phyloP scores from a whole-genome alignment of 345 rosid species.

The Moricandia arvensis region DNA sequence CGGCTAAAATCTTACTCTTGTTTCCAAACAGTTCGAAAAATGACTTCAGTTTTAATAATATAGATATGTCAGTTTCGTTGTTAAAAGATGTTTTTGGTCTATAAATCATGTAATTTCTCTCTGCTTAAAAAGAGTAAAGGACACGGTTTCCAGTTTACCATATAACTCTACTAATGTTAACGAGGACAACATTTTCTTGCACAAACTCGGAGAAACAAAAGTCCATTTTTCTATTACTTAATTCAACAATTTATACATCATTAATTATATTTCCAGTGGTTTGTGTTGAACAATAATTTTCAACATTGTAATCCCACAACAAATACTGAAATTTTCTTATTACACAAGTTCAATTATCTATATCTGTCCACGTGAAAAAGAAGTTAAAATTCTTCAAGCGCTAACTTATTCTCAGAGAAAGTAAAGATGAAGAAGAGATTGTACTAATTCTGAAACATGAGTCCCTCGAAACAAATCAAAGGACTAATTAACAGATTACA shows the following conservation, averaged over 20 bases:
- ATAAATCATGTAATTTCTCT: too few relatives aligned
- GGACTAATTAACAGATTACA: slow-evolving; percentile 4
- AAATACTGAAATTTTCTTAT: neutral
- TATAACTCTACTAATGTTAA: too few relatives aligned
- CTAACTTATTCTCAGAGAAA: slow-evolving; percentile 28
- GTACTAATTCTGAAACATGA: slow-evolving; percentile 16
- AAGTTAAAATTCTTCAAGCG: neutral
- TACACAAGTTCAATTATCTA: slow-evolving; percentile 18
- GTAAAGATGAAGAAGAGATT: slow-evolving; percentile 13
- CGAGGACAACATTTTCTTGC: too few relatives aligned
- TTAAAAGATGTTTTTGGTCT: too few relatives aligned
- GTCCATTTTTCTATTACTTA: neutral
- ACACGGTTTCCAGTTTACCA: too few relatives aligned
- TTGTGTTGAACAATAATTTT: neutral
- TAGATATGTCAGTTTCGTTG: too few relatives aligned
- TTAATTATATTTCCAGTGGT: neutral
- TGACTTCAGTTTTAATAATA: too few relatives aligned
- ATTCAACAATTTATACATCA: neutral
- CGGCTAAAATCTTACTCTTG: too few relatives aligned
- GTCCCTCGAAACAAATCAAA: slow-evolving; percentile 17
- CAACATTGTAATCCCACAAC: neutral
- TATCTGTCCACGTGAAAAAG: slow-evolving; percentile 8
- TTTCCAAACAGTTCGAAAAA: too few relatives aligned
- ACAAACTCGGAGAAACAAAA: too few relatives aligned
- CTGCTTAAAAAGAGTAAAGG: too few relatives aligned